phyloP scores from a whole-genome alignment of 352 stramenopile species.

The Elongisporangium anandrum region DNA sequence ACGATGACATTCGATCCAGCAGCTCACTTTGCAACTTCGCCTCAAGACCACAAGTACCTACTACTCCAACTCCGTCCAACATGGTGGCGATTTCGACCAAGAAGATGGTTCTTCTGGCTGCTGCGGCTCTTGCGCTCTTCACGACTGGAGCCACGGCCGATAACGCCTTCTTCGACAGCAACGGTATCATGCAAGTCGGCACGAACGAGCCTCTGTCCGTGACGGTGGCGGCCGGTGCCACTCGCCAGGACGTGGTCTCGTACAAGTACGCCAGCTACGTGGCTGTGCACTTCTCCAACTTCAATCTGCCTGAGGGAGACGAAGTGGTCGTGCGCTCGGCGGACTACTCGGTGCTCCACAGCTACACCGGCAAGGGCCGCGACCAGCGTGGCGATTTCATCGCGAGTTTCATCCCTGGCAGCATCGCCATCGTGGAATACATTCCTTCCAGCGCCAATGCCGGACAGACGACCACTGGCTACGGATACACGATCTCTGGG shows the following conservation, averaged over 20 bases:
- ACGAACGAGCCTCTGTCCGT: slow-evolving; percentile 25
- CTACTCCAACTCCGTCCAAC: not conserved
- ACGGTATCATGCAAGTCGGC: slow-evolving; percentile 33
- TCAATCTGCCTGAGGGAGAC: slow-evolving; percentile 50
- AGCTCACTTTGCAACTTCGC: not conserved
- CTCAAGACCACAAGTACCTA: not conserved
- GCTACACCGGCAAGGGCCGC: slow-evolving; percentile 33
- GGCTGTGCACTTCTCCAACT: slow-evolving; percentile 41
- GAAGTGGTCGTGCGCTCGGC: slow-evolving; percentile 37
- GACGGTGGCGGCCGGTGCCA: slow-evolving; percentile 15
- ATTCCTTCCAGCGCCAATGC: slow-evolving; percentile 11
- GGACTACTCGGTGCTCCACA: slow-evolving; percentile 15
- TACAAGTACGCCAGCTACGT: slow-evolving; percentile 52
- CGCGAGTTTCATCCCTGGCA: slow-evolving; percentile 35
- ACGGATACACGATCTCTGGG: slow-evolving; percentile 33
- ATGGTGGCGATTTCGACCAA: slow-evolving; percentile 17
- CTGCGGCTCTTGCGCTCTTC: slow-evolving; percentile 3
- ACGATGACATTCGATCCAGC: not conserved
- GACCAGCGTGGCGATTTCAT: slow-evolving; percentile 33
- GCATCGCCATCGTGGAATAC: slow-evolving; percentile 43
- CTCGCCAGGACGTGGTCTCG: slow-evolving; percentile 27
- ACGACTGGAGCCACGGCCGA: slow-evolving; percentile 5
- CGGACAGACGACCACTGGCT: not conserved
- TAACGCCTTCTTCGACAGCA: slow-evolving; percentile 11
- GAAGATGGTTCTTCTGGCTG: slow-evolving; percentile 6